These are phyloP conservation scores for Metschnikowia shivogae DNA, from an alignment of 805 yeast species.

Conservation along the genomic window DNA sequence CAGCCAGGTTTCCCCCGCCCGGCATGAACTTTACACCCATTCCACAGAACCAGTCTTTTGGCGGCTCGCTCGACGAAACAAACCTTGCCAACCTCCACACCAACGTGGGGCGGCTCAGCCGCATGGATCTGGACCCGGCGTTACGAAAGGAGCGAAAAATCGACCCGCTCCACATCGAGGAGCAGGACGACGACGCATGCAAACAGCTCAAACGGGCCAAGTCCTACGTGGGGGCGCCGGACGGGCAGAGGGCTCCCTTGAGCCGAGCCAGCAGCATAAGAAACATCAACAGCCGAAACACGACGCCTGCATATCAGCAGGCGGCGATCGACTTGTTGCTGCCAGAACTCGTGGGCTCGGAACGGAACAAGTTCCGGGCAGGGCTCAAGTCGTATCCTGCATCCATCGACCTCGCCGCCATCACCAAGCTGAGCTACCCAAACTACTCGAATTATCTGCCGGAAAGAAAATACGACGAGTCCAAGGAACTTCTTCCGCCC, in stretches of 20 bases:
- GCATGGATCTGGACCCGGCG: slow-evolving; percentile 5
- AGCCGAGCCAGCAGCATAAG: slow-evolving; percentile 12
- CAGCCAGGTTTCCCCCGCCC: slow-evolving; percentile 3
- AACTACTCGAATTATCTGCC: slow-evolving; percentile 4
- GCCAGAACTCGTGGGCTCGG: slow-evolving; percentile 14
- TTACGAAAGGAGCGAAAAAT: slow-evolving; percentile 18
- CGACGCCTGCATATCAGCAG: slow-evolving; percentile 1
- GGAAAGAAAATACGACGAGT: slow-evolving; percentile 2
- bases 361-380: slow-evolving; percentile 10
- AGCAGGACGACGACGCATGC: slow-evolving; percentile 42
- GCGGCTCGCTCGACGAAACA: slow-evolving; percentile 13
- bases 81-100: neutral
- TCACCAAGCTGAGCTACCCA: slow-evolving; percentile 31
- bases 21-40: slow-evolving; percentile 15
- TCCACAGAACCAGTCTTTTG: slow-evolving; percentile 12
- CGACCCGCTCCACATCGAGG: slow-evolving; percentile 33
- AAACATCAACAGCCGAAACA: slow-evolving; percentile 2
- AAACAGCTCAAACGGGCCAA: slow-evolving; percentile 38
- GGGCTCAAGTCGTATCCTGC: slow-evolving; percentile 43
- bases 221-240: slow-evolving; percentile 18
- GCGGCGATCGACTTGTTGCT: slow-evolving; percentile 16
- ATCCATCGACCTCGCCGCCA: slow-evolving; percentile 51
- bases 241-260: slow-evolving; percentile 6
- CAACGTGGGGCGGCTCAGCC: neutral
- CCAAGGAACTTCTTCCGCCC: slow-evolving; percentile 6